Evolutionary conservation across 768 basidiomycete species (phyloP), one percentile per base, ranked within the genome.

Genomic region (Tulasnella sp.): DNA sequence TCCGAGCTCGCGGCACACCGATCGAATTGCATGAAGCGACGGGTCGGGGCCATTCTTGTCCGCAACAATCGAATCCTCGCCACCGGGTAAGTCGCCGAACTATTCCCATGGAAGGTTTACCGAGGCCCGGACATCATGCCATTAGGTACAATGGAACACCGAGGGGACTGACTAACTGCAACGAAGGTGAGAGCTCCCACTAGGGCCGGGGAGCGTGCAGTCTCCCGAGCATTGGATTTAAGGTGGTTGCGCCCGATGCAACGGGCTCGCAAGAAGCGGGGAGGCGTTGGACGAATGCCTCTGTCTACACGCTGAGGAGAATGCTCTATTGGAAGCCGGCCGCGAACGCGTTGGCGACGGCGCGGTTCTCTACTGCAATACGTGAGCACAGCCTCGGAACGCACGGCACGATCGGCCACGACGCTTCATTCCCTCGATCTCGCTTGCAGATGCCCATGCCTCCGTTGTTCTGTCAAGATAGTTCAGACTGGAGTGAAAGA

Each of bases 291-390:
- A 90, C 73, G 94, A 94, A 82, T 99, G 98, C 82, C 86, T 99
- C 2, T 99, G 98, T 82, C 85, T 99, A 13, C 98, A 99, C 83
- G 98, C 98, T 0, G 98, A 99, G 84, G 98, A 99, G 85, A 99
- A 99, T 82, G 98, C 97, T 0, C 86, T 99, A 18, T 85, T 99
- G 2, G 97, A 99, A 85, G 95, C 95, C 1, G 97, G 98, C 23
- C 85, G 94, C 78, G 98, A 98, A 79, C 87, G 98, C 70, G 89
- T 97, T n/a, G 93, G 93, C 6, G 82, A 86, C 73, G 90, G 91
- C 73, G 89, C 93, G 2, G 92, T 94, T n/a, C 83, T 99, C 18
- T 99, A 99, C 83, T 99, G 98, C 88, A 99, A 99, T 82, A 99
- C 98, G 96, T 98, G 79, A 80, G 93, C 84, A 69, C 42, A 44